These are phyloP conservation scores for Aspergillus nidulans DNA, from an alignment of 495 filamentous ascomycete genomes.

Conservation along the genomic window DNA sequence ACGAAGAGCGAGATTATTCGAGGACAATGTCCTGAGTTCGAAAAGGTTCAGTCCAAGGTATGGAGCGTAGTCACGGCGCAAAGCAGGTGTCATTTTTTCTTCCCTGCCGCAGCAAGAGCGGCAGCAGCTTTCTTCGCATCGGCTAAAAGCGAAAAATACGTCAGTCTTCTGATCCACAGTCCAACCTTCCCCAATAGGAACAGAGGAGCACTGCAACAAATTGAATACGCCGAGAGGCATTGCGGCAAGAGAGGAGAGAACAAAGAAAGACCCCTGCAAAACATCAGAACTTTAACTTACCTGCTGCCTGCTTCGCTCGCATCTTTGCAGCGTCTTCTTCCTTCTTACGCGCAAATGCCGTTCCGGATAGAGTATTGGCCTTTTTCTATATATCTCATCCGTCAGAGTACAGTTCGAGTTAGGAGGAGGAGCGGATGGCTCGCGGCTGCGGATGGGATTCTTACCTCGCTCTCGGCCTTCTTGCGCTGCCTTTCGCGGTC, in stretches of 20 bases:
- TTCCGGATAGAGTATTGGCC: conserved; percentile 55
- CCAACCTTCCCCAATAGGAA: too few relatives aligned
- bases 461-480: conserved; percentile 48
- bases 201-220: not conserved
- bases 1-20: not conserved
- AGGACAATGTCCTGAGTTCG: not conserved
- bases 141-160: conserved; percentile 19
- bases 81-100: conserved; percentile 7
- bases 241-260: too few relatives aligned
- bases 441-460: not conserved
- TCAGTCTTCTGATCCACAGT: too few relatives aligned
- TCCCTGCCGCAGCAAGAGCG: not conserved
- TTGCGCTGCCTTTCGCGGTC: conserved; percentile 79
- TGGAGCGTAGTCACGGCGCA: not conserved
- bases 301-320: conserved; percentile 83
- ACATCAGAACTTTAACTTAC: conserved; percentile 40
- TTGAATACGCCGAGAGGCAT: too few relatives aligned
- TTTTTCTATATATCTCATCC: conserved; percentile 50
- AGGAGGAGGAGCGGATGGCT: not conserved
- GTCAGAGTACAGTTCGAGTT: not conserved
- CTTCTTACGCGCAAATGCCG: conserved; percentile 66
- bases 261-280: not conserved
- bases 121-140: conserved; percentile 27
- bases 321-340: conserved; percentile 78
- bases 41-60: not conserved